phyloP scores from a whole-genome alignment of 805 yeast species.

The Candida methanosorbosa region DNA sequence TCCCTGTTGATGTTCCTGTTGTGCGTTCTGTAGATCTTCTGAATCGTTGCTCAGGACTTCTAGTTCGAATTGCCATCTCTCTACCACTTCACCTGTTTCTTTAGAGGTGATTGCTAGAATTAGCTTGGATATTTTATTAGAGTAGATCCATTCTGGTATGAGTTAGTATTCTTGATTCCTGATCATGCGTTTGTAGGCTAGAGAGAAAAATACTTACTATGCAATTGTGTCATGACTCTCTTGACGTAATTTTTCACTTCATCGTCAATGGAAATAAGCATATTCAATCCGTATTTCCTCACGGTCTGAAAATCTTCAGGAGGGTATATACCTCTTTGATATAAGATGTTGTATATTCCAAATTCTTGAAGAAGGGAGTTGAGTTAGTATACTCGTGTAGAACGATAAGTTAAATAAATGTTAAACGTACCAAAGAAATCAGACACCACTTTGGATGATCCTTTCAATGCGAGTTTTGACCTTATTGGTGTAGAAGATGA shows the following conservation, averaged over 20 bases:
- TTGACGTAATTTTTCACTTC: constrained; percentile 66
- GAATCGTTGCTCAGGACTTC: constrained; percentile 23
- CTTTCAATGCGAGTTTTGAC: constrained; percentile 55
- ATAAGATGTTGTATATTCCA: constrained; percentile 71
- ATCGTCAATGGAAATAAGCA: constrained; percentile 65
- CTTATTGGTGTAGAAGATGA: too few relatives aligned
- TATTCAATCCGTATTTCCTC: constrained; percentile 68
- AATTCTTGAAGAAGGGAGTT: constrained; percentile 32
- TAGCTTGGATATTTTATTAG: constrained; percentile 57
- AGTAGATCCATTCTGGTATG: constrained; percentile 57
- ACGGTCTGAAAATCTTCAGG: constrained; percentile 75
- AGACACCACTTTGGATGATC: constrained; percentile 69
- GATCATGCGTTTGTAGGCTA: constrained; percentile 4
- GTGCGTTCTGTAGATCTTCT: neutral
- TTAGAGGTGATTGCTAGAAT: constrained; percentile 68
- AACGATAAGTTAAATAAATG: neutral
- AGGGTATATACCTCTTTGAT: constrained; percentile 87
- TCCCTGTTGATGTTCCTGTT: neutral
- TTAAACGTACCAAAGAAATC: constrained; percentile 56
- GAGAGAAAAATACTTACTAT: constrained; percentile 28
- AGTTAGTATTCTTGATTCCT: neutral
- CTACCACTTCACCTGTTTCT: constrained; percentile 59
- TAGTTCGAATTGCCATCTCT: constrained; percentile 80
- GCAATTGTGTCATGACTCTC: constrained; percentile 59
- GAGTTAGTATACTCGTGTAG: neutral